Base-by-base conservation (phyloP, 176 grass and related monocot species). In the Oryza longistaminata region DNA sequence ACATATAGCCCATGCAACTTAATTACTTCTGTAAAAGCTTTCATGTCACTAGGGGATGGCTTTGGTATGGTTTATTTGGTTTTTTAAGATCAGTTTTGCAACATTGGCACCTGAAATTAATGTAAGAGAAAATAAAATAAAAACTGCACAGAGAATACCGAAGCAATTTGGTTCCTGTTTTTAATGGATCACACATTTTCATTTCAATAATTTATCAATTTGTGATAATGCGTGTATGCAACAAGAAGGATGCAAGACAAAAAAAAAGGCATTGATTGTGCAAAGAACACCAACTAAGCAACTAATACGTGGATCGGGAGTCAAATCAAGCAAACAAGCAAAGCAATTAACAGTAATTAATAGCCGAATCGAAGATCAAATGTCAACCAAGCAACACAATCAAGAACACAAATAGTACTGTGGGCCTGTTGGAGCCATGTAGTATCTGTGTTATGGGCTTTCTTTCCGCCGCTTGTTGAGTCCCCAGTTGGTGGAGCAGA, bases 21-120 rank as follows among this genome's bases (percentile, higher is more conserved):
- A 12, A 62, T 37, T 78, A 78, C 62, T n/a, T 87, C 81, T 50
- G 81, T 31, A 27, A 79, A 62, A 48, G 67, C 19, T 79, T 79
- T 17, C 78, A 24, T 24, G 21, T 62, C n/a, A 24, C n/a, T 22
- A 62, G 58, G 21, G 52, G n/a, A 10, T 7, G n/a, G 58, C 8
- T 11, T 24, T 11, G 7, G n/a, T 62, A n/a, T 2, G 3, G n/a
- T 62, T 62, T 62, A 0, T 62, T 62, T 0, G 0, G 58, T 62
- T 62, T 62, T 24, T 62, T 62, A 24, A 62, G 19, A 62, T 11
- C 2, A n/a, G 8, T 58, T 58, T 58, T 58, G 53, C 53, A 58
- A 58, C 19, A 21, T 58, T 58, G 6, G 19, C 53, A 58, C 0
- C 53, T 58, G 19, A 58, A 21, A 58, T 58, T 21, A 58, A 58